These are phyloP conservation scores for Podila horticola DNA, from an alignment of 192 early-diverging fungal genomes.

Conservation along the genomic window DNA sequence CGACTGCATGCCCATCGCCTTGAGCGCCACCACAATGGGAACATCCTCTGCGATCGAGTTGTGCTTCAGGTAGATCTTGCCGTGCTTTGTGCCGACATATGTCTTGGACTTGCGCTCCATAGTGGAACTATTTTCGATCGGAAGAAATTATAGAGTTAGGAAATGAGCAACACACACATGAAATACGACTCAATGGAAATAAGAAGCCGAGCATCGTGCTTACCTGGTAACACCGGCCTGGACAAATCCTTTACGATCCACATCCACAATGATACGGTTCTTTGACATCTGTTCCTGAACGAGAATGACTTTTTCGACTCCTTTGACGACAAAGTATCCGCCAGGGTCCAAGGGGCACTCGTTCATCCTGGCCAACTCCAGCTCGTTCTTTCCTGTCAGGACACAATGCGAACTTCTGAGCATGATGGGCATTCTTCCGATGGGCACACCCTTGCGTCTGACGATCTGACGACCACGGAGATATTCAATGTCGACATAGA, in stretches of 20 bases:
- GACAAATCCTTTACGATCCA: conserved; percentile 83
- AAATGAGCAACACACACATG: no score
- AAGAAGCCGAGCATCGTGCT: not conserved
- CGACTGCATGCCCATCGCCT: conserved; percentile 94
- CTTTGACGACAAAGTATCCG: conserved; percentile 97
- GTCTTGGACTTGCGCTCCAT: conserved; percentile 96
- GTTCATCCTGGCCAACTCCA: conserved; percentile 85
- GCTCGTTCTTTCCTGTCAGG: conserved; percentile 78
- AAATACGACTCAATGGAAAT: not conserved
- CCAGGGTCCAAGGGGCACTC: conserved; percentile 98
- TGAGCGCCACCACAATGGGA: conserved; percentile 88
- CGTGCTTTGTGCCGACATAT: conserved; percentile 71
- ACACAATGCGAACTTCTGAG: conserved; percentile 88
- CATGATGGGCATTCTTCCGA: conserved; percentile 98
- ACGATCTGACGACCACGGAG: conserved; percentile 83
- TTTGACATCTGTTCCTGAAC: conserved; percentile 99
- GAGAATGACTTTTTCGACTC: conserved; percentile 96
- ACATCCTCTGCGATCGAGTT: conserved; percentile 91
- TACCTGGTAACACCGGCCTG: conserved; percentile 86
- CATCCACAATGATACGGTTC: conserved; percentile 96
- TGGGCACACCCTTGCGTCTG: conserved; percentile 81
- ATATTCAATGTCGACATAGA: conserved; percentile 95
- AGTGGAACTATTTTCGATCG: conserved; percentile 76
- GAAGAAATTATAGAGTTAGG: no score
- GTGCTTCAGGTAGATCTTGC: conserved; percentile 87